These are phyloP conservation scores for Casuarina cunninghamiana DNA, from an alignment of 306 rosid species.

Conservation along the genomic window DNA sequence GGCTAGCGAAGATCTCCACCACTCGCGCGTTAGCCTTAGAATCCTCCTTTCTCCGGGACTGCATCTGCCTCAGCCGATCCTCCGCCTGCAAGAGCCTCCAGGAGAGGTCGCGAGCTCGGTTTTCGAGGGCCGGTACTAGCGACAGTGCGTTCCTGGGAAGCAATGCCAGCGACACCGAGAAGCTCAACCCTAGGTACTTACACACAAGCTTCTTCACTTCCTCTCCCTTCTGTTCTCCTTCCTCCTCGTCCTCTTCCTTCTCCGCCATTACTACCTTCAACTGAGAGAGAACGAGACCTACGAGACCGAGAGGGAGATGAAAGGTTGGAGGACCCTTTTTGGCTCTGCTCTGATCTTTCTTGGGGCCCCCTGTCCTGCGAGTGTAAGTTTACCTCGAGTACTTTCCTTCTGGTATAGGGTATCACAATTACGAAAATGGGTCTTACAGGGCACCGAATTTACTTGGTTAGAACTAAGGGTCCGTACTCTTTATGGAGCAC, in stretches of 20 bases:
- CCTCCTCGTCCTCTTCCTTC: slow-evolving; percentile 15
- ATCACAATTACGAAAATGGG: background rate
- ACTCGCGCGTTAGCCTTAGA: slow-evolving; percentile 87
- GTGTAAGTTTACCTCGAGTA: background rate
- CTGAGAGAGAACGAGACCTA: background rate
- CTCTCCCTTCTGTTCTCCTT: slow-evolving; percentile 1
- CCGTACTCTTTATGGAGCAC: too few relatives aligned
- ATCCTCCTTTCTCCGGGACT: slow-evolving; percentile 68
- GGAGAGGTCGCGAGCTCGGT: slow-evolving; percentile 38
- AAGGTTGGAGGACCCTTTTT: background rate
- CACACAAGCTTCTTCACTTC: slow-evolving; percentile 35
- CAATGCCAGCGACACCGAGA: slow-evolving; percentile 54
- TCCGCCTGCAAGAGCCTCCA: slow-evolving; percentile 41
- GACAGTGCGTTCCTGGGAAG: slow-evolving; percentile 43
- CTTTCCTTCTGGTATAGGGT: background rate
- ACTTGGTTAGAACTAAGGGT: too few relatives aligned
- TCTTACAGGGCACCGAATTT: background rate
- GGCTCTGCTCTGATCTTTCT: too few relatives aligned
- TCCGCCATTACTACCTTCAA: slow-evolving; percentile 20
- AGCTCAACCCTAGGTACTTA: slow-evolving; percentile 58
- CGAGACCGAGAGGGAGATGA: background rate
- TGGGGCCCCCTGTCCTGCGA: background rate
- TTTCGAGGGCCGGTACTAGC: slow-evolving; percentile 27
- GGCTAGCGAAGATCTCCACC: slow-evolving; percentile 82
- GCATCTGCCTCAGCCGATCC: slow-evolving; percentile 59